These are phyloP conservation scores for Orbilia blumenaviensis DNA, from an alignment of 2,329 filamentous ascomycete species.

Conservation along the genomic window DNA sequence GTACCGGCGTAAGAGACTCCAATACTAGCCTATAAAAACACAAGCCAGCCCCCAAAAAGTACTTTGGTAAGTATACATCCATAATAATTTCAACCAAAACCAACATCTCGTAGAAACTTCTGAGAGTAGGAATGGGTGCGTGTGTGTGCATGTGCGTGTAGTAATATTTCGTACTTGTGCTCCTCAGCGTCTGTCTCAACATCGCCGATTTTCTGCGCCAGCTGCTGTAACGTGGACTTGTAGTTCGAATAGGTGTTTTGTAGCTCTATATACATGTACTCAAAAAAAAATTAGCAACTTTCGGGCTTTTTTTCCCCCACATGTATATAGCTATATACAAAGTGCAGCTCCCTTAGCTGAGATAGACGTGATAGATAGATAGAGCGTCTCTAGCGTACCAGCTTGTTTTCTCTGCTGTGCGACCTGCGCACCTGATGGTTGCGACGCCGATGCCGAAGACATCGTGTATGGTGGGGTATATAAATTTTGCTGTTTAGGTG, in stretches of 20 bases:
- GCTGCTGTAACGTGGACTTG: constrained; percentile 82
- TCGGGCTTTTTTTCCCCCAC: neutral
- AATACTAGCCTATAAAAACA: constrained; percentile 77
- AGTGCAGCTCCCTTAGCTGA: constrained; percentile 13
- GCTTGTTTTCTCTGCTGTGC: constrained; percentile 59
- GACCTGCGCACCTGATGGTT: constrained; percentile 31
- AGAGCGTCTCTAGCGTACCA: constrained; percentile 54
- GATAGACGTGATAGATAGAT: constrained; percentile 34
- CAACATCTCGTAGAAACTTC: neutral
- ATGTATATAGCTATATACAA: constrained; percentile 3
- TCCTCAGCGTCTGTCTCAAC: constrained; percentile 97
- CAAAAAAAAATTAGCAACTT: neutral
- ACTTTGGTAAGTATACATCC: constrained; percentile 2
- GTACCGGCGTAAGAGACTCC: constrained; percentile 84
- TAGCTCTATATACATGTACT: constrained; percentile 68
- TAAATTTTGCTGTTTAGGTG: neutral
- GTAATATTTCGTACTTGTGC: constrained; percentile 78
- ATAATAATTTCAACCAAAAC: neutral
- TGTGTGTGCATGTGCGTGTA: neutral
- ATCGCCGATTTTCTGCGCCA: constrained; percentile 95
- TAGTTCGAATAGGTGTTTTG: constrained; percentile 81
- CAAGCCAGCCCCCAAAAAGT: neutral
- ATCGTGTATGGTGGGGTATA: constrained; percentile 14
- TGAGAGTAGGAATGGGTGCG: neutral
- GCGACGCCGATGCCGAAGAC: constrained; percentile 30